Evolutionary conservation across 805 yeast species (phyloP).

Genomic region (Candida ficus): DNA sequence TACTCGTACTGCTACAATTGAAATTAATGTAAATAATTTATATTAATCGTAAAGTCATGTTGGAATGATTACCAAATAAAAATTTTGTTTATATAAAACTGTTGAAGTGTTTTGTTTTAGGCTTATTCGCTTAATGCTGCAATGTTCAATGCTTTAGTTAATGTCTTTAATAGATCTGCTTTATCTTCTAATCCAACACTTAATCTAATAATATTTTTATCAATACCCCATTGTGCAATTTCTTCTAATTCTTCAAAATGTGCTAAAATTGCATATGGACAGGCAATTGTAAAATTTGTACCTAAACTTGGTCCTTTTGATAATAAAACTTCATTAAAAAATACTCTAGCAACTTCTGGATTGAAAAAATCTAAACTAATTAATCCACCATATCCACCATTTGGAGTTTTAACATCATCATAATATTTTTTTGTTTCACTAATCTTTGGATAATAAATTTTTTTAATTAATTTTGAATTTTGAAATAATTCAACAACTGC

Average conservation of each 20-base stretch:
- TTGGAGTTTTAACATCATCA: conserved; percentile 59
- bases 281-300: conserved; percentile 81
- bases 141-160: conserved; percentile 18
- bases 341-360: conserved; percentile 59
- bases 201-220: conserved; percentile 67
- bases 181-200: conserved; percentile 82
- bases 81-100: conserved; percentile 5
- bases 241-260: conserved; percentile 80
- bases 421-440: conserved; percentile 53
- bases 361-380: conserved; percentile 67
- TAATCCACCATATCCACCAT: conserved; percentile 88
- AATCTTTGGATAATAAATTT: conserved; percentile 68
- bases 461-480: conserved; percentile 43
- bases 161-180: conserved; percentile 37
- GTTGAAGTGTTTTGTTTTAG: conserved; percentile 8
- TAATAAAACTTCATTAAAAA: conserved; percentile 62
- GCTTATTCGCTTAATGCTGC: conserved; percentile 11
- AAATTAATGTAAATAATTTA: neutral
- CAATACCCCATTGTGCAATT: conserved; percentile 79
- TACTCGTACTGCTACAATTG: neutral
- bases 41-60: conserved; percentile 8
- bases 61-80: conserved; percentile 8
- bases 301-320: conserved; percentile 92
- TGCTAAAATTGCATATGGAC: conserved; percentile 86
- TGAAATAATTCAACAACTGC: conserved; percentile 51